Conservation (phyloP, 1,139 yeast species). For the Groenewaldozyma auringiensis region DNA sequence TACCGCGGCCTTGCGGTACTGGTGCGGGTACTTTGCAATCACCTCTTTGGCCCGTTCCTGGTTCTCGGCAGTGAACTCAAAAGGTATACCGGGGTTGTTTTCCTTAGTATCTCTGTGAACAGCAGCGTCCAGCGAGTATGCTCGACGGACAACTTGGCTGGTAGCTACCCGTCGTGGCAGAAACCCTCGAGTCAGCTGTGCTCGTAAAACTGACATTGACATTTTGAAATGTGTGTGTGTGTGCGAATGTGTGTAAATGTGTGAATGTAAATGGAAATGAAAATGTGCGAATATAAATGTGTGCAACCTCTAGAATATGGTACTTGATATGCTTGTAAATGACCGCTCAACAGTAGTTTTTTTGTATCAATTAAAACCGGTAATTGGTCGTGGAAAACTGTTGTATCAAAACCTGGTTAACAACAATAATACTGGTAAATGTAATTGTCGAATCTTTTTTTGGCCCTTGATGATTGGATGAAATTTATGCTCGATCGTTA, state of each 20-base stretch:
- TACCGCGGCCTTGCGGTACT: constrained; percentile 80
- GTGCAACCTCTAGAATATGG: no score
- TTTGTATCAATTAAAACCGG: no score
- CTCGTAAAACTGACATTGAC: neutral
- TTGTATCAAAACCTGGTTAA: no score
- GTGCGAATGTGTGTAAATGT: neutral
- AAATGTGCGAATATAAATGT: no score
- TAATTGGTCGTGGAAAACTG: no score
- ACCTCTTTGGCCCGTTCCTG: constrained; percentile 61
- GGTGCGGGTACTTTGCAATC: constrained; percentile 74
- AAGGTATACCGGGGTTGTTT: constrained; percentile 62
- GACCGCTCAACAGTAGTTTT: no score
- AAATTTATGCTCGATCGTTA: neutral
- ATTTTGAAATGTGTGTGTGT: no score
- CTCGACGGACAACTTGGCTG: neutral
- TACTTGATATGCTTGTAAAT: no score
- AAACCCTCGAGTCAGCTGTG: neutral
- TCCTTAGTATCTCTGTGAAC: constrained; percentile 68
- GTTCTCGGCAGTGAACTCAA: constrained; percentile 70
- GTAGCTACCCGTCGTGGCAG: neutral
- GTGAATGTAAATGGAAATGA: neutral
- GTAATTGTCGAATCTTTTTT: neutral
- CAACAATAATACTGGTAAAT: no score
- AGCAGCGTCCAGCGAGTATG: constrained; percentile 26
- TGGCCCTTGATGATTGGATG: constrained; percentile 4